phyloP scores from a whole-genome alignment of 306 rosid genomes.

The Gleditsia sinensis region DNA sequence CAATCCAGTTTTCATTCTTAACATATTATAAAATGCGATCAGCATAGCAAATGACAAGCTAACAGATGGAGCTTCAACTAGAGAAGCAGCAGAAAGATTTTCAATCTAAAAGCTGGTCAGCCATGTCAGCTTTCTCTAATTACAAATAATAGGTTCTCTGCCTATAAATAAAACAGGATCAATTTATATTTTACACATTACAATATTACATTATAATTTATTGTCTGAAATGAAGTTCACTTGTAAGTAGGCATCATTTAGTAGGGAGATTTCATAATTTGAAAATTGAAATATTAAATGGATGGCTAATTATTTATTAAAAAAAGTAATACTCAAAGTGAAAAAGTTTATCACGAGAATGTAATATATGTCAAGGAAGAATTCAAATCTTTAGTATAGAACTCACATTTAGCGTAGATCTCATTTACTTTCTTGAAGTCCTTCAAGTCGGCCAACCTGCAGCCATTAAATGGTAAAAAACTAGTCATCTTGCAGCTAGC shows the following conservation, averaged over 20 bases:
- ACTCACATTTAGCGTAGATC: conserved; percentile 91
- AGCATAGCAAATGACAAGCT: background rate
- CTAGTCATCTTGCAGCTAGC: conserved; percentile 9
- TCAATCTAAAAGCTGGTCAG: conserved; percentile 1
- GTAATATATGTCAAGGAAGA: background rate
- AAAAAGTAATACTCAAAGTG: background rate
- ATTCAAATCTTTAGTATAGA: conserved; percentile 15
- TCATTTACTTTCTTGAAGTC: conserved; percentile 88
- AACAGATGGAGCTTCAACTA: background rate
- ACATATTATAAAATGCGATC: background rate
- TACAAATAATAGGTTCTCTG: background rate
- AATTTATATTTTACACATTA: background rate
- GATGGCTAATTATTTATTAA: background rate
- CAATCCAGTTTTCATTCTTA: background rate
- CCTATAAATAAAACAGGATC: background rate
- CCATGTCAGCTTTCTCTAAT: background rate
- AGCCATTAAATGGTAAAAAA: conserved; percentile 36
- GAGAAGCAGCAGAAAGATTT: background rate
- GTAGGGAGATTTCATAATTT: background rate
- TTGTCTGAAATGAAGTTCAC: background rate
- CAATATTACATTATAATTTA: background rate
- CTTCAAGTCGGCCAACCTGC: conserved; percentile 94
- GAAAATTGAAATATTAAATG: background rate
- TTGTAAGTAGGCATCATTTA: conserved; percentile 3
- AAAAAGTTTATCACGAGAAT: background rate